Percentiles rank a stretch among this genome's conserved stretches.
Conservation (phyloP, 805 yeast genomes). For the Pichia pseudocactophila region DNA sequence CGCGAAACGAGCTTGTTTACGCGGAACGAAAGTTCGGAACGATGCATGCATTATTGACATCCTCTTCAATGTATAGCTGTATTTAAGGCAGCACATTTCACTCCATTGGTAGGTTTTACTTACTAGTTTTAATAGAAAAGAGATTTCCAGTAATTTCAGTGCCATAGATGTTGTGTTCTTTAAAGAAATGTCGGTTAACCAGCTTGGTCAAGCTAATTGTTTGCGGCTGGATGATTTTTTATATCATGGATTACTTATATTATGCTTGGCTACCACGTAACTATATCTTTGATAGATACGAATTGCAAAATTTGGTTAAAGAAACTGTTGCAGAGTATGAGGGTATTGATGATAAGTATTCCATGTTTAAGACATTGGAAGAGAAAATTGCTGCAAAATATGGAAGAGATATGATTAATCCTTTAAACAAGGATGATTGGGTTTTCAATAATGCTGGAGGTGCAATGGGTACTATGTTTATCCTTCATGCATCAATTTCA, state of each 20-base stretch:
- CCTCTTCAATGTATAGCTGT: too few species aligned
- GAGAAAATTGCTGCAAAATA: conserved; percentile 51
- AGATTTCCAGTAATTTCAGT: too few species aligned
- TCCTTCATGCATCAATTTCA: conserved; percentile 86
- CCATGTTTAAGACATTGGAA: conserved; percentile 54
- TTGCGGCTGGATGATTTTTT: conserved; percentile 18
- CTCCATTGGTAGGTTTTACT: too few species aligned
- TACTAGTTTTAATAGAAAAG: too few species aligned
- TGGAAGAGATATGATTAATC: conserved; percentile 60
- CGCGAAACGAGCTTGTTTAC: too few species aligned
- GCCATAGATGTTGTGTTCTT: background rate
- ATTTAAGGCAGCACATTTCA: too few species aligned
- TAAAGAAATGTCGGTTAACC: conserved; percentile 1
- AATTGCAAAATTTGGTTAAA: conserved; percentile 49
- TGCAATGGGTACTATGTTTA: conserved; percentile 96
- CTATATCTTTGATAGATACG: conserved; percentile 62
- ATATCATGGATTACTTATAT: conserved; percentile 34
- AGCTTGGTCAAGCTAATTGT: conserved; percentile 1
- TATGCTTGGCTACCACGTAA: conserved; percentile 60
- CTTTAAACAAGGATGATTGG: conserved; percentile 75
- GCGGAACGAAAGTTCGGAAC: too few species aligned
- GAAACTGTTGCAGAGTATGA: conserved; percentile 33
- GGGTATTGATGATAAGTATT: conserved; percentile 42
- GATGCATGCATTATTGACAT: too few species aligned
- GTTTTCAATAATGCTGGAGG: conserved; percentile 97